phyloP scores from a whole-genome alignment of 1,284 basidiomycete species.

The Anthracocystis panici-leucophaei region DNA sequence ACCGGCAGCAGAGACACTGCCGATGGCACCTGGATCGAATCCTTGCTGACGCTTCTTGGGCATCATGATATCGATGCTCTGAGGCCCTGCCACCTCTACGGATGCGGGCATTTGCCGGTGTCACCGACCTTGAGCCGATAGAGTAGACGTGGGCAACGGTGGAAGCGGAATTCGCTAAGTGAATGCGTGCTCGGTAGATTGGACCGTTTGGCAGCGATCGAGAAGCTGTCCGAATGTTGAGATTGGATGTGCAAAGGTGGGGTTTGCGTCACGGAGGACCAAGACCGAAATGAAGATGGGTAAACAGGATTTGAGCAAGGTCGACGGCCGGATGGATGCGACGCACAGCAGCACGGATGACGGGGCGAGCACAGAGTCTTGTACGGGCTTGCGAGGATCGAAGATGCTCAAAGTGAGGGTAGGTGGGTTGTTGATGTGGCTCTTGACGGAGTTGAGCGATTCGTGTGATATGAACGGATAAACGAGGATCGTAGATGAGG shows the following conservation, averaged over 20 bases:
- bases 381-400: background rate
- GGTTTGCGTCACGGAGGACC: background rate
- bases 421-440: background rate
- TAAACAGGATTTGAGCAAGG: slow-evolving; percentile 15
- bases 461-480: background rate
- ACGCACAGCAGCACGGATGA: background rate
- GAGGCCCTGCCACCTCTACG: slow-evolving; percentile 34
- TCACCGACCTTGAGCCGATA: background rate
- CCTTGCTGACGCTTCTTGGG: slow-evolving; percentile 55
- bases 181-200: background rate
- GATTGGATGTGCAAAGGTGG: slow-evolving; percentile 6
- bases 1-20: slow-evolving; percentile 16
- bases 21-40: slow-evolving; percentile 34
- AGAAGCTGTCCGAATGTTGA: slow-evolving; percentile 6
- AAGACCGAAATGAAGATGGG: slow-evolving; percentile 6
- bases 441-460: background rate
- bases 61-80: slow-evolving; percentile 51
- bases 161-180: slow-evolving; percentile 4
- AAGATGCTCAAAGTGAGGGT: slow-evolving; percentile 10
- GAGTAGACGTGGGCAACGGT: background rate
- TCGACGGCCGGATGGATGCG: slow-evolving; percentile 8
- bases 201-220: background rate
- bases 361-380: background rate
- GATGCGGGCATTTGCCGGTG: slow-evolving; percentile 27
- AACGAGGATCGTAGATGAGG: background rate